These are phyloP conservation scores for Beauveria bassiana DNA, from an alignment of 2,329 filamentous ascomycete species.

Conservation along the genomic window DNA sequence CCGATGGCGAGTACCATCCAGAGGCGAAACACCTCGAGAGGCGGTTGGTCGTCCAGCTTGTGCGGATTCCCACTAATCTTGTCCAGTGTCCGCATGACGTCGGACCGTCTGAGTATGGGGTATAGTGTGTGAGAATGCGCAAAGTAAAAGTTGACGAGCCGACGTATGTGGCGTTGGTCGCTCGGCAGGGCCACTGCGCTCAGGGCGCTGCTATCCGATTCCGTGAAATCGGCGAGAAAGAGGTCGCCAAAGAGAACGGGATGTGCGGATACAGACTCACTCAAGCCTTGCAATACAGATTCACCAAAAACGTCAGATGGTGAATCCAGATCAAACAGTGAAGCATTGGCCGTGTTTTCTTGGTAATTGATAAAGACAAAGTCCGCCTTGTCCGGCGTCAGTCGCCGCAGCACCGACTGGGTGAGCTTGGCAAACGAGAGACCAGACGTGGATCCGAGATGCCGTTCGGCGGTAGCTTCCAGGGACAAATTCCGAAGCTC, in stretches of 20 bases:
- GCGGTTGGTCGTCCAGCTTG: conserved; percentile 21
- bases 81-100: conserved; percentile 26
- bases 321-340: conserved; percentile 6
- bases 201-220: not conserved
- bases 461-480: conserved; percentile 35
- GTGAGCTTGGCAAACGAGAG: conserved; percentile 37
- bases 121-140: conserved; percentile 39
- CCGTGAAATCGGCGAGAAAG: conserved; percentile 20
- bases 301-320: not conserved
- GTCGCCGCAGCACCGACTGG: conserved; percentile 26
- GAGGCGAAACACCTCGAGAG: conserved; percentile 29
- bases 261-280: conserved; percentile 19
- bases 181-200: not conserved
- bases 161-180: not conserved
- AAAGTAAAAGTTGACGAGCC: conserved; percentile 35
- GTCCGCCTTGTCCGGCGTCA: conserved; percentile 26
- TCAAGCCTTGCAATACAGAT: conserved; percentile 10
- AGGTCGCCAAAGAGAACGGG: conserved; percentile 25
- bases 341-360: conserved; percentile 11
- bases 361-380: conserved; percentile 29
- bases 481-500: conserved; percentile 32
- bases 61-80: conserved; percentile 22
- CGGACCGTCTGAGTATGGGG: conserved; percentile 29
- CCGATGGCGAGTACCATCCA: conserved; percentile 43
- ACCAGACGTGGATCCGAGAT: conserved; percentile 36